Conservation (phyloP, 2,329 filamentous ascomycete genomes). For the Lasiodiplodia sp. region DNA sequence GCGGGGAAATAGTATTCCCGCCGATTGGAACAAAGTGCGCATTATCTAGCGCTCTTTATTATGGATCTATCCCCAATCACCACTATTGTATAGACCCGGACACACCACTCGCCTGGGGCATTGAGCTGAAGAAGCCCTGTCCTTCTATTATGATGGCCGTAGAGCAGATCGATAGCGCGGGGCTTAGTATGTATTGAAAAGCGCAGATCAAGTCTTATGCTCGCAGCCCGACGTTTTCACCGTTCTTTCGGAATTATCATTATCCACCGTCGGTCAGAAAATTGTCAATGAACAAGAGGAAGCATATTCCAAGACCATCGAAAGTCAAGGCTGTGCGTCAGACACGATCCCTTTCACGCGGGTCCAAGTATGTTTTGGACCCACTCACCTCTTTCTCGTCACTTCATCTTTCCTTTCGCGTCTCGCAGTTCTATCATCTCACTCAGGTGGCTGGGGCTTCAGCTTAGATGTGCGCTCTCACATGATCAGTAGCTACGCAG, state of each 20-base stretch:
- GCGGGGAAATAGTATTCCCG: background rate
- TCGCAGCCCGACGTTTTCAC: background rate
- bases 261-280: background rate
- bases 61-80: background rate
- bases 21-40: background rate
- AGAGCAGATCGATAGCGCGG: background rate
- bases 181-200: background rate
- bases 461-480: background rate
- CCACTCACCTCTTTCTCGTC: background rate
- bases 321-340: background rate
- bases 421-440: background rate
- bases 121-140: background rate
- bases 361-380: background rate
- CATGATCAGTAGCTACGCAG: background rate
- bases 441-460: background rate
- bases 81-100: background rate
- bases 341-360: background rate
- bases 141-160: background rate
- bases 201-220: background rate
- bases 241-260: background rate
- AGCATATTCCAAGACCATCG: background rate
- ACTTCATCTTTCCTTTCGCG: background rate
- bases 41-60: background rate
- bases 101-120: background rate
- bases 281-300: background rate